These are phyloP conservation scores for Aureobasidium sp. DNA, from an alignment of 2,329 filamentous ascomycete genomes.

Conservation along the genomic window DNA sequence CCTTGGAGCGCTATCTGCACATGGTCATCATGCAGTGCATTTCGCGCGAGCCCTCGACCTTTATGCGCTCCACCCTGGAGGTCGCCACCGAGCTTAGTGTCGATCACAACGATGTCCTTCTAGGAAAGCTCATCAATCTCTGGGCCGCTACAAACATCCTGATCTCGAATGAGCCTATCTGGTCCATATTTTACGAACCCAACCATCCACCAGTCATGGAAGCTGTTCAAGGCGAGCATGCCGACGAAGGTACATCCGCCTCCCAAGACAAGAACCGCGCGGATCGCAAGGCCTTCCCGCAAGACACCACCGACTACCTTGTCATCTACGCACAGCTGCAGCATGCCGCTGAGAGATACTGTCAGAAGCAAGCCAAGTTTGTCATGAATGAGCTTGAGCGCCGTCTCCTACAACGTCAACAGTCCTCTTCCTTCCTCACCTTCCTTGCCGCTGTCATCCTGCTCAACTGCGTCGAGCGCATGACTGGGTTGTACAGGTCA, in stretches of 20 bases:
- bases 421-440: conserved; percentile 48
- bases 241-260: background rate
- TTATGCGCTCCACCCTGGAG: conserved; percentile 42
- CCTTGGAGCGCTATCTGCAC: conserved; percentile 12
- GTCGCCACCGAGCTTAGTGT: conserved; percentile 12
- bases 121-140: conserved; percentile 45
- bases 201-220: conserved; percentile 13
- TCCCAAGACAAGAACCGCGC: conserved; percentile 21
- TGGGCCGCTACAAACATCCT: conserved; percentile 49
- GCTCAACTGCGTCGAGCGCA: conserved; percentile 50
- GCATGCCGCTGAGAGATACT: conserved; percentile 46
- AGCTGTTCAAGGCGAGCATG: background rate
- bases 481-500: conserved; percentile 45
- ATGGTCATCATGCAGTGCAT: conserved; percentile 27
- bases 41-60: conserved; percentile 40
- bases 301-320: conserved; percentile 25
- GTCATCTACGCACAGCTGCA: conserved; percentile 47
- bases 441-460: conserved; percentile 52
- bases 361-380: conserved; percentile 41
- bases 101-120: conserved; percentile 31
- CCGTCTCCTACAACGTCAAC: conserved; percentile 49
- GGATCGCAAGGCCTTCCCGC: background rate
- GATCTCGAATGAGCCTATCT: conserved; percentile 22
- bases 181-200: conserved; percentile 12
- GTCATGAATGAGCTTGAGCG: conserved; percentile 53